phyloP scores from a whole-genome alignment of 768 basidiomycete species.

The Trametes villosa region DNA sequence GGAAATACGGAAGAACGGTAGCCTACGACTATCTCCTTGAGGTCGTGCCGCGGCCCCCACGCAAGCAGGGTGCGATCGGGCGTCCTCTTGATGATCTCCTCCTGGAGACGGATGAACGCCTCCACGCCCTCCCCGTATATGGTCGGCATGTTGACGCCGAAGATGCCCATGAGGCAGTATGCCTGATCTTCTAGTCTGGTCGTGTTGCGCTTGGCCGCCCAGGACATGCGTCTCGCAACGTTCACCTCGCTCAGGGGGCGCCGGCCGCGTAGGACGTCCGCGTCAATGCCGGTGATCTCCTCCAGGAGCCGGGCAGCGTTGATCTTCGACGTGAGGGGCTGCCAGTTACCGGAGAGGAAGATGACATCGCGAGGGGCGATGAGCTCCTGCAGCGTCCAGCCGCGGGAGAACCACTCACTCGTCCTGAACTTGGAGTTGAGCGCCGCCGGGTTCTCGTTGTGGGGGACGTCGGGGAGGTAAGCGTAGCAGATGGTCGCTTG shows the following conservation, averaged over 20 bases:
- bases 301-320: background rate
- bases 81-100: slow-evolving; percentile 6
- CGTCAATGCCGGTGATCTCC: slow-evolving; percentile 1
- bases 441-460: too few relatives aligned
- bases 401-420: too few relatives aligned
- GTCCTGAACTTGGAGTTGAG: too few relatives aligned
- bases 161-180: slow-evolving; percentile 16
- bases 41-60: slow-evolving; percentile 3
- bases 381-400: too few relatives aligned
- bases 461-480: too few relatives aligned
- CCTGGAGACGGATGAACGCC: slow-evolving; percentile 12
- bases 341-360: background rate
- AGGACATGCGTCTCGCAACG: slow-evolving; percentile 11
- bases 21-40: background rate
- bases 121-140: slow-evolving; percentile 9
- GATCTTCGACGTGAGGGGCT: slow-evolving; percentile 1
- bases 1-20: background rate
- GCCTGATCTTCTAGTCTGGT: slow-evolving; percentile 13
- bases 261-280: background rate
- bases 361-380: background rate
- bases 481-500: too few relatives aligned
- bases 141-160: background rate
- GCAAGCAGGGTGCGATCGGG: slow-evolving; percentile 5
- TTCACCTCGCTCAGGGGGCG: background rate
- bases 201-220: slow-evolving; percentile 8